Base-by-base conservation (phyloP, 2,329 filamentous ascomycete species). In the Aspergillus hortae region DNA sequence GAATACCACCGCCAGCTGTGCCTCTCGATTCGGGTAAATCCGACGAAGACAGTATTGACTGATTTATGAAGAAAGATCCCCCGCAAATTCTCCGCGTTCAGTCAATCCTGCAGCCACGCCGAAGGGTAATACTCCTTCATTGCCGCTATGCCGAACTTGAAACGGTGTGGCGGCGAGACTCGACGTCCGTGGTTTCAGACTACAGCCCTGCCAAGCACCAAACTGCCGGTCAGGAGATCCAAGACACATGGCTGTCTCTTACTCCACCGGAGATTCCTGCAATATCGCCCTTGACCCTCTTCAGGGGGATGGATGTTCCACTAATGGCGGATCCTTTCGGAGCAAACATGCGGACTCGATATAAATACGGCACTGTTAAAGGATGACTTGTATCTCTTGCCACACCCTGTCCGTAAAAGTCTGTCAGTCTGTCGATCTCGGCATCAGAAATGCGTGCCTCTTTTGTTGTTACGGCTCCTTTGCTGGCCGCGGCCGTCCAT, bases 401-500 rank as follows among this genome's bases (percentile, higher is more conserved):
- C 10, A 4, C 6, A 4, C 7, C 27, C 27, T 30, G 9, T 30
- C n/a, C 14, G 14, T 17, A 17, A 38, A 4, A 6, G 10, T 15
- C 35, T 6, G 35, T n/a, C 15, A 6, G 2, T 38, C 35, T 38
- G 15, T 38, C 35, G 15, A n/a, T 38, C 35, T 38, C 35, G 35
- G 14, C 25, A 49, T n/a, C 35, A 30, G 27, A 30, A 30, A 59
- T 59, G 56, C 38, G 51, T 44, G 15, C 44, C 4, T 44, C 50
- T 15, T 40, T 55, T 30, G 27, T 49, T 27, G 38, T 48, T 9
- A 48, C 53, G 11, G 17, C 48, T 2, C 35, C 53, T 19, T 36
- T 58, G 17, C 51, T 56, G 11, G 54, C 48, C 10, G 56, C 50
- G 30, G 44, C 61, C 4, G 65, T 48, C 6, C 51, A 62, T 42